These are phyloP conservation scores for Cicer pinnatifidum DNA, from an alignment of 306 rosid species.

Conservation along the genomic window DNA sequence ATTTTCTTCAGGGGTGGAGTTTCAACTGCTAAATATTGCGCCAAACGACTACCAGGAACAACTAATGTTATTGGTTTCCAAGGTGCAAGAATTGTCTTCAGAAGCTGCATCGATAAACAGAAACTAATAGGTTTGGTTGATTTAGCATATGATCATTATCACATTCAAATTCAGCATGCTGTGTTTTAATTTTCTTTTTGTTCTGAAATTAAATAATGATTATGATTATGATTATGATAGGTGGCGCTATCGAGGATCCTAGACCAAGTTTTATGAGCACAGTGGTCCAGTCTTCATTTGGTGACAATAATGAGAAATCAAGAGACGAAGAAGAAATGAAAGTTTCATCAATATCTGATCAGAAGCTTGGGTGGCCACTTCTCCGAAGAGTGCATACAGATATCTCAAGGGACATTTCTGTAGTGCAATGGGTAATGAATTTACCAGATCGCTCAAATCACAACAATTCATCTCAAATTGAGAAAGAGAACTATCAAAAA, in stretches of 20 bases:
- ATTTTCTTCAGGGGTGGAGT: conserved; percentile 52
- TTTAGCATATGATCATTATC: too few species aligned
- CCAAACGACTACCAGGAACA: conserved; percentile 62
- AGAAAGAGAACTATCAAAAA: conserved; percentile 41
- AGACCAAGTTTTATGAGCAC: conserved; percentile 57
- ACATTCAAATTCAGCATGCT: too few species aligned
- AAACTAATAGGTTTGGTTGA: conserved; percentile 66
- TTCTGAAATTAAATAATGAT: too few species aligned
- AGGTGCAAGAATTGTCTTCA: conserved; percentile 65
- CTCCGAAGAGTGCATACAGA: conserved; percentile 52
- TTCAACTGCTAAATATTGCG: conserved; percentile 71
- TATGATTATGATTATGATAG: conserved; percentile 39
- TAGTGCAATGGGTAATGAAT: conserved; percentile 88
- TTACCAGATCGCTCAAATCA: conserved; percentile 78
- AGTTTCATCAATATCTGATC: conserved; percentile 39
- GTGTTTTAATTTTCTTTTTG: conserved; percentile 1
- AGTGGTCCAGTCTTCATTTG: conserved; percentile 50
- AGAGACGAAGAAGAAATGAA: conserved; percentile 29
- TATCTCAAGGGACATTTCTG: conserved; percentile 64
- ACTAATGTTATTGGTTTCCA: conserved; percentile 67
- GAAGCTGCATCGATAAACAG: conserved; percentile 56
- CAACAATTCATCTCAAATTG: conserved; percentile 30
- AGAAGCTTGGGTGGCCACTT: conserved; percentile 84
- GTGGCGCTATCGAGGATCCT: conserved; percentile 54
- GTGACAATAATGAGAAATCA: conserved; percentile 53